A percentile compares a stretch with the other conserved stretches of the same genome.
Evolutionary conservation across 768 basidiomycete species (phyloP).

Genomic region (Suillus hirtellus): DNA sequence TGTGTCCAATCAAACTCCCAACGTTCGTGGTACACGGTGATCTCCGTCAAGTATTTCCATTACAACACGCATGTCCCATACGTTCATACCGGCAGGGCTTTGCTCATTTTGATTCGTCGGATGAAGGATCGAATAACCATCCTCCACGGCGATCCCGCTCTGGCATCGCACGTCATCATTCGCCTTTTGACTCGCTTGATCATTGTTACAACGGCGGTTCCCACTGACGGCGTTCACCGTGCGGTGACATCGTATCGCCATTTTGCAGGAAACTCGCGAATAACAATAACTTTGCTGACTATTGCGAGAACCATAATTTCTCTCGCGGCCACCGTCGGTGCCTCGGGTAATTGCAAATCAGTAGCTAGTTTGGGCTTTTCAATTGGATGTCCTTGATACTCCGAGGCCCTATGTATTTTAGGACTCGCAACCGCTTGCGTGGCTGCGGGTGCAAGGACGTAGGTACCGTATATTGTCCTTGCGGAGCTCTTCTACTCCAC

Average conservation of each 20-base stretch:
- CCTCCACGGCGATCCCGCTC: neutral
- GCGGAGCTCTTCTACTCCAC: neutral
- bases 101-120: neutral
- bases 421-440: neutral
- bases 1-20: neutral
- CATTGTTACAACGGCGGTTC: neutral
- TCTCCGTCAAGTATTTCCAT: conserved; percentile 1
- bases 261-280: neutral
- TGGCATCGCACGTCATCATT: neutral
- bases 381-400: neutral
- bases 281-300: neutral
- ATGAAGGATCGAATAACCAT: neutral
- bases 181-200: neutral
- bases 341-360: neutral
- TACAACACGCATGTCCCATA: neutral
- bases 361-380: no score
- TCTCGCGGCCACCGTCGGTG: neutral
- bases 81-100: neutral
- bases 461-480: neutral
- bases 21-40: neutral
- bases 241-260: neutral
- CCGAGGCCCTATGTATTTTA: neutral
- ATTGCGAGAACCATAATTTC: neutral
- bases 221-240: neutral
- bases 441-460: neutral